A percentile compares a stretch with the other conserved stretches of the same genome.
phyloP scores from a whole-genome alignment of 805 yeast species.

The Metschnikowia matae region DNA sequence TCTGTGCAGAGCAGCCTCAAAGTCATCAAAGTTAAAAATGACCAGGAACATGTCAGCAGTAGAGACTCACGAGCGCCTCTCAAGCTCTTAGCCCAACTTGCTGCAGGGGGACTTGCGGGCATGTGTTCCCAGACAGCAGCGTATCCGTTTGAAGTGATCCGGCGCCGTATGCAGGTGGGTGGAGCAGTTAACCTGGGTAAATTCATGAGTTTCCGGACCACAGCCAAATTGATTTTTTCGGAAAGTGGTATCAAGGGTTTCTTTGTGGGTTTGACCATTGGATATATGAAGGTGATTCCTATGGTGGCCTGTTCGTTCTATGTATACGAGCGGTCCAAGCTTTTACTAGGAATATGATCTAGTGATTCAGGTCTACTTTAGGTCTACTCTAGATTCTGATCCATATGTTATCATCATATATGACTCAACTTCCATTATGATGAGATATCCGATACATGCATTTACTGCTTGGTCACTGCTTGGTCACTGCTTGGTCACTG shows the following conservation, averaged over 20 bases:
- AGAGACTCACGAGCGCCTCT: slow-evolving; percentile 58
- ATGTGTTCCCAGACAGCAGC: slow-evolving; percentile 94
- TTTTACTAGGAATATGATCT: slow-evolving; percentile 53
- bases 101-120: slow-evolving; percentile 96
- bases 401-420: too few species aligned
- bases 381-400: too few species aligned
- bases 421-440: too few species aligned
- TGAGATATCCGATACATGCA: too few species aligned
- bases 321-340: slow-evolving; percentile 86
- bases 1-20: slow-evolving; percentile 8
- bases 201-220: slow-evolving; percentile 49
- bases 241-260: slow-evolving; percentile 85
- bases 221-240: slow-evolving; percentile 55
- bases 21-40: slow-evolving; percentile 17
- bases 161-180: slow-evolving; percentile 95
- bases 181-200: slow-evolving; percentile 64
- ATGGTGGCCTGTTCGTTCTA: slow-evolving; percentile 96
- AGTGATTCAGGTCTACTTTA: too few species aligned
- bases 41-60: slow-evolving; percentile 23
- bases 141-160: slow-evolving; percentile 91
- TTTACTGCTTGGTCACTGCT: too few species aligned
- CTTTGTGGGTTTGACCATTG: slow-evolving; percentile 91
- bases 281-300: slow-evolving; percentile 91
- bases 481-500: too few species aligned
- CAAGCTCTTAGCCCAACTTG: slow-evolving; percentile 84